These are phyloP conservation scores for Coriolopsis trogii DNA, from an alignment of 1,284 basidiomycete species.

Conservation along the genomic window DNA sequence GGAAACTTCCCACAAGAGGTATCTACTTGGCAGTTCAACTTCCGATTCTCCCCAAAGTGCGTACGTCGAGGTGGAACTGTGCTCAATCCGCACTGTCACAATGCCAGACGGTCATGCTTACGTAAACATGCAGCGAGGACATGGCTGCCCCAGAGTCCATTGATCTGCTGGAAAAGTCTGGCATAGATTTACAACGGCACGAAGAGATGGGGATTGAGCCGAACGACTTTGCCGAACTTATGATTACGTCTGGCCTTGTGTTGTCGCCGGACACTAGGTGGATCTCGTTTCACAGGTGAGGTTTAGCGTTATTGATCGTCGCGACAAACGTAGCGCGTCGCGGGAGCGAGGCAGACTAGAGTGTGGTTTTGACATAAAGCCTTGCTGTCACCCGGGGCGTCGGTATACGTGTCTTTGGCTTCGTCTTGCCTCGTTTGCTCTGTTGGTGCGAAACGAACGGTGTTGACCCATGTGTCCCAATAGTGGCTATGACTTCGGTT, in stretches of 20 bases:
- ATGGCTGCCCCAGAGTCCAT: conserved; percentile 99
- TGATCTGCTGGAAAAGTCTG: conserved; percentile 92
- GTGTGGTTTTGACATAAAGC: background rate
- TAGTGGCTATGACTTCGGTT: conserved; percentile 99
- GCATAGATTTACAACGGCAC: conserved; percentile 94
- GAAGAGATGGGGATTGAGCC: conserved; percentile 92
- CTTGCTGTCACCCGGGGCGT: conserved; percentile 4
- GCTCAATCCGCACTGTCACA: background rate
- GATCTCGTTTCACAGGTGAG: conserved; percentile 98
- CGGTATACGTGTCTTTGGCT: background rate
- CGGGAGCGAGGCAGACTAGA: conserved; percentile 10
- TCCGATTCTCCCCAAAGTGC: conserved; percentile 89
- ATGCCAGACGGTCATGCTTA: conserved; percentile 21
- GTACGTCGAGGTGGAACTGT: conserved; percentile 35
- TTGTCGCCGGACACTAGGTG: conserved; percentile 90
- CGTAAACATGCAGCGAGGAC: conserved; percentile 70
- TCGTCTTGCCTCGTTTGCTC: conserved; percentile 6
- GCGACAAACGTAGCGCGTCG: conserved; percentile 19
- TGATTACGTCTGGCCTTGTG: conserved; percentile 96
- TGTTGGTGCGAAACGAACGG: background rate
- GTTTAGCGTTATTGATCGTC: conserved; percentile 23
- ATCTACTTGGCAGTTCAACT: conserved; percentile 99
- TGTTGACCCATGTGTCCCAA: conserved; percentile 9
- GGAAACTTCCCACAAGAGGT: conserved; percentile 89
- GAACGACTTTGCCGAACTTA: conserved; percentile 95